Evolutionary conservation across 2,329 filamentous ascomycete species (phyloP).

Genomic region (Sporothrix protearum): DNA sequence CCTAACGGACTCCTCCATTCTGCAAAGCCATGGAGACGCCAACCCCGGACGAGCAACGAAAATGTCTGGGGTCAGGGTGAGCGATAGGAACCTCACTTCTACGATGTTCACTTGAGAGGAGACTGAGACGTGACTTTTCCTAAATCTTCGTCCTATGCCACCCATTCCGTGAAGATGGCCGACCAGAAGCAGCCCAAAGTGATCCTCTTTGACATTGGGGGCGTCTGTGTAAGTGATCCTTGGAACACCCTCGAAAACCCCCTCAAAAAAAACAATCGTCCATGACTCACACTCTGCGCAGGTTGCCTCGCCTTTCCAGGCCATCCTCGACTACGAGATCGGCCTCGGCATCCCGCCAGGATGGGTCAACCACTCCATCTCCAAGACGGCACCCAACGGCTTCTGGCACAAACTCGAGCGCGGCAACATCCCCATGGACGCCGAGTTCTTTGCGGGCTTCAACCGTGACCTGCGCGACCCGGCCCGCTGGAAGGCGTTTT

Average conservation of each 20-base stretch:
- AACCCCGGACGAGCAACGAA: conserved; percentile 11
- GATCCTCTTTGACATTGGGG: conserved; percentile 90
- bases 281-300: conserved; percentile 36
- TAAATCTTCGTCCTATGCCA: background rate
- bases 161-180: conserved; percentile 38
- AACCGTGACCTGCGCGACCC: conserved; percentile 66
- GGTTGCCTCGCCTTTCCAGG: conserved; percentile 89
- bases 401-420: conserved; percentile 87
- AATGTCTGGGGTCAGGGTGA: conserved; percentile 1
- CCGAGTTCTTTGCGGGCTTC: conserved; percentile 72
- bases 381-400: conserved; percentile 69
- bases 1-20: background rate
- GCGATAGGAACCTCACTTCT: background rate
- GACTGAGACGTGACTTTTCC: background rate
- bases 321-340: conserved; percentile 86
- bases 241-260: no score
- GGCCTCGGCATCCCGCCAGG: conserved; percentile 72
- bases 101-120: no score
- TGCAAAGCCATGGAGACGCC: conserved; percentile 32
- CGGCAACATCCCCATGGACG: conserved; percentile 73
- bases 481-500: conserved; percentile 66
- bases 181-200: conserved; percentile 60
- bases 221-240: conserved; percentile 76
- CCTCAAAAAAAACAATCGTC: conserved; percentile 21
- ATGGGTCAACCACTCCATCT: conserved; percentile 90